Evolutionary conservation across 2,329 filamentous ascomycete genomes (phyloP), one percentile per base, ranked within the genome.

Genomic region (Fusarium sterilihyphosum): DNA sequence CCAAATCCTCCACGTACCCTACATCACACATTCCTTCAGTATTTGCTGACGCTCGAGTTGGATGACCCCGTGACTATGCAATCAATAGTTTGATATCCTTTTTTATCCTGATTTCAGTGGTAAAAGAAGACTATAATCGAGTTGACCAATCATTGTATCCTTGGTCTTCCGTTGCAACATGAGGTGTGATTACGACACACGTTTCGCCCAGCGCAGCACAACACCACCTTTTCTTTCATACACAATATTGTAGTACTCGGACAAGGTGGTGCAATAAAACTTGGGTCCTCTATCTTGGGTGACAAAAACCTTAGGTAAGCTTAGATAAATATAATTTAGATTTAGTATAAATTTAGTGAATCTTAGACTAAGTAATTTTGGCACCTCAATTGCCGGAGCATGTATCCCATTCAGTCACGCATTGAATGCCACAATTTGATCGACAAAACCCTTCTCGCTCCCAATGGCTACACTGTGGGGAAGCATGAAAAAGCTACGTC

Each of bases 401-500:
- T 53, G 12, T 22, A 26, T 38, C 31, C 8, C 13, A 16, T 26
- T 13, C 20, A 40, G 18, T 29, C 24, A 3, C 8, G 35, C 17
- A 37, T 40, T 22, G 6, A 49, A 22, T 13, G 17, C 11, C 8
- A n/a, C 12, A 8, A 16, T 16, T 22, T 13, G 26, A 17, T 54
- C 40, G 26, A 18, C 14, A 65, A 37, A 38, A 9, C 5, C 5
- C 16, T 44, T 35, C 7, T 16, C 1, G 8, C n/a, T 24, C 22
- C 20, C 20, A 22, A 26, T 47, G 40, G 40, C 35, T 57, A 22
- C 6, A 22, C 10, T 22, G 29, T 47, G 29, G 47, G 26, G 29
- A 35, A 41, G 47, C 29, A n/a, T 37, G 20, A 41, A 11, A 41
- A 38, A 11, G 4, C 11, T 67, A 67, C 65, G 65, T 69, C 66